These are phyloP conservation scores for Neopestalotiopsis sp. DNA, from an alignment of 2,329 filamentous ascomycete species.

Conservation along the genomic window DNA sequence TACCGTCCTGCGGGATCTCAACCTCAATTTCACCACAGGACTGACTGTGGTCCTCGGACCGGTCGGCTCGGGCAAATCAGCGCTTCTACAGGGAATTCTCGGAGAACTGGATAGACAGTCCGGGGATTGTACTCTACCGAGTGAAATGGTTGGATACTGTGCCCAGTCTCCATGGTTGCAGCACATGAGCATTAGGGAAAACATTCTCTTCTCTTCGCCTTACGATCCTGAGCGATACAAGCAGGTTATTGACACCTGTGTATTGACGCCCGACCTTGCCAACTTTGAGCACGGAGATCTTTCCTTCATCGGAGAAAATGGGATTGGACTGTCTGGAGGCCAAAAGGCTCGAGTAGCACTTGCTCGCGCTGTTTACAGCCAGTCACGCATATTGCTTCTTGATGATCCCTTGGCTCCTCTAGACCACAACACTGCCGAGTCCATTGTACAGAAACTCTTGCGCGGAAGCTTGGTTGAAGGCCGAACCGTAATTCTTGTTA, in stretches of 20 bases:
- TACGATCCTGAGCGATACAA: conserved; percentile 63
- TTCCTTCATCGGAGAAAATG: conserved; percentile 66
- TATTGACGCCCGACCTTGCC: conserved; percentile 60
- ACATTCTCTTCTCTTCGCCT: conserved; percentile 66
- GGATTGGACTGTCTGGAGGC: conserved; percentile 67
- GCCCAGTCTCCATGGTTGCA: conserved; percentile 70
- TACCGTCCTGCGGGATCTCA: conserved; percentile 54
- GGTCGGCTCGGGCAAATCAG: conserved; percentile 67
- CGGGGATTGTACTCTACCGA: conserved; percentile 51
- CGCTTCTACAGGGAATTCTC: conserved; percentile 62
- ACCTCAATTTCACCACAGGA: conserved; percentile 52
- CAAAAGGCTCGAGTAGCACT: conserved; percentile 68
- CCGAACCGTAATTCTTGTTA: conserved; percentile 79
- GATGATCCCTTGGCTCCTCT: conserved; percentile 69
- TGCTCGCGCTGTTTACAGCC: conserved; percentile 67
- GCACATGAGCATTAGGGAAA: conserved; percentile 69
- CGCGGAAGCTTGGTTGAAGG: conserved; percentile 64
- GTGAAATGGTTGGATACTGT: conserved; percentile 59
- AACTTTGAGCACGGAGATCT: conserved; percentile 63
- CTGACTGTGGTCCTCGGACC: conserved; percentile 63
- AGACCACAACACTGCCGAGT: conserved; percentile 66
- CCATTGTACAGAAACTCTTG: conserved; percentile 66
- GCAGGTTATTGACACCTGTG: conserved; percentile 66
- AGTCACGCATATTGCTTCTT: conserved; percentile 60
- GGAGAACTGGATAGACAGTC: conserved; percentile 71